Evolutionary conservation across 352 stramenopile species (phyloP), one percentile per base, ranked within the genome.

Genomic region (Phytophthora syringae): DNA sequence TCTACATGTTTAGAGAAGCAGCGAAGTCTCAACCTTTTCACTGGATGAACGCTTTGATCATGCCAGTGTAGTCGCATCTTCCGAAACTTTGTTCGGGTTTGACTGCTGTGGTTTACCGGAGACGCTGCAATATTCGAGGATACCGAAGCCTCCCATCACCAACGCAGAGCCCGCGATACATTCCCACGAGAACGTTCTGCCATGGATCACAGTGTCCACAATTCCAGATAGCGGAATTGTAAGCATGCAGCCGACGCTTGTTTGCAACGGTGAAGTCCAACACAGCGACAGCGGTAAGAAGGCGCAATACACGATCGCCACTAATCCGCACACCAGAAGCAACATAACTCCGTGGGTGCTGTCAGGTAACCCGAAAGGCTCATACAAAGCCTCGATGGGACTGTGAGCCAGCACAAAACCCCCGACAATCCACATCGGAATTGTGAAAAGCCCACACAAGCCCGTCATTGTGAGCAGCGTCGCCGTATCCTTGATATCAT

Each of bases 181-280:
- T 49, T 79, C 64, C 60, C 55, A 72, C 3, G 78, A 76, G 50
- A 89, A 87, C 2, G 44, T 43, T 15, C 77, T 79, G 51, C 65
- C 44, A 57, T 87, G 77, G 34, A 86, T 37, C 21, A 81, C 21
- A 7, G 69, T 74, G 55, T 89, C 78, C 27, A 84, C 58, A 5
- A 84, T 10, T 5, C 64, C 80, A 10, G 80, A 82, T 11, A 87
- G 44, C 13, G 80, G 80, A 39, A 89, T 85, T 32, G 70, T 86
- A 20, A 86, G 65, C 80, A 89, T 86, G 42, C 72, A 84, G 1
- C 78, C 76, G 28, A 87, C 78, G 54, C 78, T 89, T 10, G 77
- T 87, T 52, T 89, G 77, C 11, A 89, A 48, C 7, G 77, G 80
- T 20, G 80, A 85, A 24, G 80, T 85, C 80, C 77, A 89, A 57